phyloP scores from a whole-genome alignment of 2,329 filamentous ascomycete genomes.

The Ascochyta fabae region DNA sequence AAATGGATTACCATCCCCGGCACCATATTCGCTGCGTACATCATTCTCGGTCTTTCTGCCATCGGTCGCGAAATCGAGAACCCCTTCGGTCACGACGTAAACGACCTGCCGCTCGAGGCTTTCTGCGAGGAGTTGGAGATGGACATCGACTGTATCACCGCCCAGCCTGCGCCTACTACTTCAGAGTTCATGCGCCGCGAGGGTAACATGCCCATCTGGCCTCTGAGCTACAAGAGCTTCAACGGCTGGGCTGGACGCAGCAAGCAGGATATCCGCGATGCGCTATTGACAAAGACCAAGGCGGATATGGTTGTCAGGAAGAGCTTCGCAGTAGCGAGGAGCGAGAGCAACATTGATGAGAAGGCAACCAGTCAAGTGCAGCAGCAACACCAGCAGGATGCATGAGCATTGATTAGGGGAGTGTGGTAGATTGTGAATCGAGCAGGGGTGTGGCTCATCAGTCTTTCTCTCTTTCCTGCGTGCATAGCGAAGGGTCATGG shows the following conservation, averaged over 20 bases:
- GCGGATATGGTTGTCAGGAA: constrained; percentile 44
- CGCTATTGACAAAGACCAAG: constrained; percentile 52
- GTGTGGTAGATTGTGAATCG: constrained; percentile 6
- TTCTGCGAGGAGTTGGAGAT: constrained; percentile 77
- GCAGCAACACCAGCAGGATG: constrained; percentile 24
- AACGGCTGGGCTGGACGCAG: constrained; percentile 45
- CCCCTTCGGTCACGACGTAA: constrained; percentile 83
- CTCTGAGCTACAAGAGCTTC: constrained; percentile 56
- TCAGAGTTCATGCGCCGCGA: constrained; percentile 59
- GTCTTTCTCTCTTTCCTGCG: constrained; percentile 16
- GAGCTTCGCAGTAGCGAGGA: constrained; percentile 34
- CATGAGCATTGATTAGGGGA: not conserved
- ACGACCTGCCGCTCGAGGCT: constrained; percentile 68
- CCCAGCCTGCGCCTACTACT: constrained; percentile 59
- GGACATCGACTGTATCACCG: constrained; percentile 77
- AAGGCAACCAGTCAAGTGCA: constrained; percentile 24
- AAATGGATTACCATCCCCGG: constrained; percentile 80
- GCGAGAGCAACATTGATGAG: constrained; percentile 29
- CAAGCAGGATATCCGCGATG: constrained; percentile 53
- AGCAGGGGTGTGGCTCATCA: not conserved
- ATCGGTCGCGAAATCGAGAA: constrained; percentile 87
- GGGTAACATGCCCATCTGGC: constrained; percentile 64
- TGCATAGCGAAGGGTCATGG: constrained; percentile 17
- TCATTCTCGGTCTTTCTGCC: constrained; percentile 77
- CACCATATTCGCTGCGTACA: constrained; percentile 75